Conservation (phyloP, 2,329 filamentous ascomycete genomes). For the Hymenoscyphus repandus region DNA sequence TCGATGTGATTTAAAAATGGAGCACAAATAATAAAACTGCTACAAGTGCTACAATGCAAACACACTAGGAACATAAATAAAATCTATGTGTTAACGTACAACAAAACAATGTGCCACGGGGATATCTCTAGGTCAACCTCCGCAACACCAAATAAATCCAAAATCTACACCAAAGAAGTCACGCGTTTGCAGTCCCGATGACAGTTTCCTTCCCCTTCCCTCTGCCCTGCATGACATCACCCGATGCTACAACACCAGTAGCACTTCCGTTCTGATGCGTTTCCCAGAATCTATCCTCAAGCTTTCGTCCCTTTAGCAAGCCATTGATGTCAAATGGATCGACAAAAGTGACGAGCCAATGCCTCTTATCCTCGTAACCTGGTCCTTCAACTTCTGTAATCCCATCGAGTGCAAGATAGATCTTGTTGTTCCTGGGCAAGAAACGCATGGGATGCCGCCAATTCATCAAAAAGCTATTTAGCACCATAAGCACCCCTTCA, state of each 20-base stretch:
- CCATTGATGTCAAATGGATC: slow-evolving; percentile 30
- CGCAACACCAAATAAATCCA: no score
- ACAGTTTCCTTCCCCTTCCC: no score
- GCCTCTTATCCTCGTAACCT: slow-evolving; percentile 44
- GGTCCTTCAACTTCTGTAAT: slow-evolving; percentile 43
- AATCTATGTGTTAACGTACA: no score
- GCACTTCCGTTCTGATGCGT: slow-evolving; percentile 13
- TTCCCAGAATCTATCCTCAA: slow-evolving; percentile 26
- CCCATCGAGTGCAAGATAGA: slow-evolving; percentile 47
- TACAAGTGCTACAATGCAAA: no score
- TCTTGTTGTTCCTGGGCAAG: slow-evolving; percentile 42
- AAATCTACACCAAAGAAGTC: no score
- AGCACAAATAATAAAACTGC: no score
- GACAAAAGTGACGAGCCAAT: slow-evolving; percentile 21
- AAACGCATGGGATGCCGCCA: slow-evolving; percentile 45
- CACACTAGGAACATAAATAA: no score
- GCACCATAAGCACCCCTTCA: slow-evolving; percentile 48
- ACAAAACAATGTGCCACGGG: no score
- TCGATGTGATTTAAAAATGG: no score
- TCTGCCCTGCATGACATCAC: no score
- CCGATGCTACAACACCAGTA: background rate
- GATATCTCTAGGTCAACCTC: no score
- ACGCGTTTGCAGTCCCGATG: no score
- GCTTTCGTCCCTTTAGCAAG: slow-evolving; percentile 17
- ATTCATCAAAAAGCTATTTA: slow-evolving; percentile 47